A percentile compares a stretch with the other conserved stretches of the same genome.
Evolutionary conservation across 352 stramenopile genomes (phyloP).

Genomic region (Labyrinthula sp.): DNA sequence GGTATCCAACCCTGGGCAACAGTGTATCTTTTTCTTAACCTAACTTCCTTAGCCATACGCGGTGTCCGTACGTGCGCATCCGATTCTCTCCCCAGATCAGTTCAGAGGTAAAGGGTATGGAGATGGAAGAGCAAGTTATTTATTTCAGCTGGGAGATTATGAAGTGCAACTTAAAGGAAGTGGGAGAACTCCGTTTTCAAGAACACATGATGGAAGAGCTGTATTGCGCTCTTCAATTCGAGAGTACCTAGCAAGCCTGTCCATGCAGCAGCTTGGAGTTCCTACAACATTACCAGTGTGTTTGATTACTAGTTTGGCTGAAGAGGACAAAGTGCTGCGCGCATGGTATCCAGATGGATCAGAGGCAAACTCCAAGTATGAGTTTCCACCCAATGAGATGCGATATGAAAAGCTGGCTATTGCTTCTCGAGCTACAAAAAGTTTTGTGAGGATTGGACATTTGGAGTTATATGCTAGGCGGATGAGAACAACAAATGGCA

Average conservation of each 20-base stretch:
- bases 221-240: constrained; percentile 71
- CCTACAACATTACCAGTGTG: constrained; percentile 65
- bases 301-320: constrained; percentile 39
- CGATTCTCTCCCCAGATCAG: constrained; percentile 9
- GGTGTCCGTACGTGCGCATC: constrained; percentile 11
- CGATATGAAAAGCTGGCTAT: constrained; percentile 43
- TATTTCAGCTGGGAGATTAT: constrained; percentile 63
- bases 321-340: constrained; percentile 34
- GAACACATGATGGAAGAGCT: constrained; percentile 36
- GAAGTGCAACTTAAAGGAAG: constrained; percentile 89
- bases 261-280: constrained; percentile 76
- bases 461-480: constrained; percentile 21
- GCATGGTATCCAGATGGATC: constrained; percentile 41
- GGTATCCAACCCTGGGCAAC: too few species aligned
- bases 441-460: constrained; percentile 22
- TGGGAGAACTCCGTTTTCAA: constrained; percentile 76
- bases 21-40: too few species aligned
- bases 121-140: constrained; percentile 59
- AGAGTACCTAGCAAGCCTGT: constrained; percentile 85
- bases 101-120: constrained; percentile 33
- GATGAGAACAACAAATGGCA: not conserved
- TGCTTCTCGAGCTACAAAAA: constrained; percentile 33
- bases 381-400: constrained; percentile 43
- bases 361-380: constrained; percentile 35
- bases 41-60: too few species aligned